phyloP scores from a whole-genome alignment of 257 asterid species.

The Solanum chiquidenum region DNA sequence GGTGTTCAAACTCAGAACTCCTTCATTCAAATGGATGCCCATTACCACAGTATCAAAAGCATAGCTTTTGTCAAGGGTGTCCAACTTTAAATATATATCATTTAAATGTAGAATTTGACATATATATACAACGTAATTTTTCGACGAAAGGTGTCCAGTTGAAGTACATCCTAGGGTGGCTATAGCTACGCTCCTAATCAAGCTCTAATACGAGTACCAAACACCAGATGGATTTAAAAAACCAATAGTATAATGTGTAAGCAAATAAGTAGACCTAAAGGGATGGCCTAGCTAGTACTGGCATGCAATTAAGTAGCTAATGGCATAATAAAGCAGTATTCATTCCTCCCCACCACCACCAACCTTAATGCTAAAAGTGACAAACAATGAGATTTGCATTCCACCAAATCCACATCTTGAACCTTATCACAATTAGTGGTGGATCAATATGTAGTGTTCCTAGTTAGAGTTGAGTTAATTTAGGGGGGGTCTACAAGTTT shows the following conservation, averaged over 20 bases:
- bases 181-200: background rate
- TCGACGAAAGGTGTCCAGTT: too few species aligned
- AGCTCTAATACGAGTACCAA: background rate
- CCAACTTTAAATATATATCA: too few species aligned
- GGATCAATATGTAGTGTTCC: background rate
- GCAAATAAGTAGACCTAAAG: background rate
- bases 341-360: background rate
- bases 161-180: too few species aligned
- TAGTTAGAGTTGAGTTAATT: background rate
- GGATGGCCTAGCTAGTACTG: background rate
- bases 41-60: too few species aligned
- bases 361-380: slow-evolving; percentile 1
- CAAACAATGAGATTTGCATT: slow-evolving; percentile 24
- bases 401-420: slow-evolving; percentile 45
- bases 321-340: background rate
- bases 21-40: too few species aligned
- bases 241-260: background rate
- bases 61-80: too few species aligned
- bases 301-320: background rate
- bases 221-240: background rate
- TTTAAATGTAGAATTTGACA: too few species aligned
- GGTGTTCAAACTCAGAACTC: too few species aligned
- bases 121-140: too few species aligned
- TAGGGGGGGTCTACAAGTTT: background rate
- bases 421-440: slow-evolving; percentile 32